Conservation (phyloP, 768 basidiomycete genomes). For the Termitomyces sp. region DNA sequence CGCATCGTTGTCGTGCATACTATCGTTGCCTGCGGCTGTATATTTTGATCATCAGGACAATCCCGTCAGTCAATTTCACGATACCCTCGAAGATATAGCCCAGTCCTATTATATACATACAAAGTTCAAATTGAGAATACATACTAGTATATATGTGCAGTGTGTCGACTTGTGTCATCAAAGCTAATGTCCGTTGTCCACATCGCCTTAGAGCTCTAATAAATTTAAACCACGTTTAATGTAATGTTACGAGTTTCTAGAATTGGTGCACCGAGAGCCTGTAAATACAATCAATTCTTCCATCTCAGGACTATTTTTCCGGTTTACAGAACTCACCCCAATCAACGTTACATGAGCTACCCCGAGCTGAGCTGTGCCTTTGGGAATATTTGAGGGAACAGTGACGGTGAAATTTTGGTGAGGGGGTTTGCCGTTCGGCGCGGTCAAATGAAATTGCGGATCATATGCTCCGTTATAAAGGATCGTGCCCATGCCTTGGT, state of each 20-base stretch:
- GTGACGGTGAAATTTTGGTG: constrained; percentile 40
- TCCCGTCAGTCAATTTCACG: too few relatives aligned
- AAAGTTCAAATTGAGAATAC: too few relatives aligned
- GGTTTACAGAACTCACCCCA: constrained; percentile 26
- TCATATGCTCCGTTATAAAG: constrained; percentile 41
- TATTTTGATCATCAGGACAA: too few relatives aligned
- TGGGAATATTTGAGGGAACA: constrained; percentile 23
- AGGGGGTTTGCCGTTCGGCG: constrained; percentile 18
- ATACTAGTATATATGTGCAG: too few relatives aligned
- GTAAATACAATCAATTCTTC: background rate
- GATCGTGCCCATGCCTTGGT: constrained; percentile 31
- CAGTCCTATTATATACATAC: too few relatives aligned
- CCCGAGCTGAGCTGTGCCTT: constrained; percentile 29
- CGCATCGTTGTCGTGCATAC: too few relatives aligned
- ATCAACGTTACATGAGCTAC: constrained; percentile 31
- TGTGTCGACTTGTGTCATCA: background rate
- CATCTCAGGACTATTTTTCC: background rate
- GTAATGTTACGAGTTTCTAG: constrained; percentile 27
- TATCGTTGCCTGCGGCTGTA: too few relatives aligned
- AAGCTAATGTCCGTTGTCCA: background rate
- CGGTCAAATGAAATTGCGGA: constrained; percentile 25
- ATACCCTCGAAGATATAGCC: too few relatives aligned
- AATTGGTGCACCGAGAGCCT: constrained; percentile 25
- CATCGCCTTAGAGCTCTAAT: background rate
- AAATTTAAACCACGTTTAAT: constrained; percentile 3